A percentile compares a stretch with the other conserved stretches of the same genome.
These are phyloP conservation scores for Penicillium brasilianum DNA, from an alignment of 2,329 filamentous ascomycete species.

Conservation along the genomic window DNA sequence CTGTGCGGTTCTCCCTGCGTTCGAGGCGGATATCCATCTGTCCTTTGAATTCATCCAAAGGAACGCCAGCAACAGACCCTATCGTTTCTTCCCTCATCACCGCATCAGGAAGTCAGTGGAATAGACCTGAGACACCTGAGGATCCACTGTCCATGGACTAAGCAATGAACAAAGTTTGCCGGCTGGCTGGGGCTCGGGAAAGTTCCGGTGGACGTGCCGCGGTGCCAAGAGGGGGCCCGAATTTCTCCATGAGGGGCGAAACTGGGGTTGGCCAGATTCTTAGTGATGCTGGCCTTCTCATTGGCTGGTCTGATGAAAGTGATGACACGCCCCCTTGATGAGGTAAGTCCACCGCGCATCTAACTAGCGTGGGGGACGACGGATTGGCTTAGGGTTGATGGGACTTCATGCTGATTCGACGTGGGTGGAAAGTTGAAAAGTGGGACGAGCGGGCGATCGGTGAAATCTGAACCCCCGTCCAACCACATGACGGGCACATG, in stretches of 20 bases:
- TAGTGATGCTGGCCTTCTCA: background rate
- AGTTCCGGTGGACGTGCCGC: constrained; percentile 13
- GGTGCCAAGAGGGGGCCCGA: constrained; percentile 7
- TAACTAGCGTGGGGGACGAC: constrained; percentile 8
- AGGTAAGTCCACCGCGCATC: background rate
- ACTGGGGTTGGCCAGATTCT: constrained; percentile 9
- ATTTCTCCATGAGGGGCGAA: background rate
- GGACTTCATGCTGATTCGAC: background rate
- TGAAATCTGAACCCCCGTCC: background rate
- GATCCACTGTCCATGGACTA: background rate
- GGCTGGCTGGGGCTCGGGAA: constrained; percentile 14
- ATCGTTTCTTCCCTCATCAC: background rate
- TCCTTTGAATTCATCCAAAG: background rate
- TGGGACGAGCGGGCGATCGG: background rate
- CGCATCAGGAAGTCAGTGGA: background rate
- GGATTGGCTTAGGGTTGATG: background rate
- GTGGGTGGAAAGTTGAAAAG: background rate
- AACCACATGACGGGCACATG: constrained; percentile 2
- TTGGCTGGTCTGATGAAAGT: background rate
- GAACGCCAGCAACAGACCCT: background rate
- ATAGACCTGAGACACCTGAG: background rate
- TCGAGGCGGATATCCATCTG: background rate
- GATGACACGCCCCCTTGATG: background rate
- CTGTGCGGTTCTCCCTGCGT: background rate
- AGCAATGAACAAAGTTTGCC: constrained; percentile 2